Evolutionary conservation across 768 basidiomycete species (phyloP).

Genomic region (Rhodotorula kratochvilovae): DNA sequence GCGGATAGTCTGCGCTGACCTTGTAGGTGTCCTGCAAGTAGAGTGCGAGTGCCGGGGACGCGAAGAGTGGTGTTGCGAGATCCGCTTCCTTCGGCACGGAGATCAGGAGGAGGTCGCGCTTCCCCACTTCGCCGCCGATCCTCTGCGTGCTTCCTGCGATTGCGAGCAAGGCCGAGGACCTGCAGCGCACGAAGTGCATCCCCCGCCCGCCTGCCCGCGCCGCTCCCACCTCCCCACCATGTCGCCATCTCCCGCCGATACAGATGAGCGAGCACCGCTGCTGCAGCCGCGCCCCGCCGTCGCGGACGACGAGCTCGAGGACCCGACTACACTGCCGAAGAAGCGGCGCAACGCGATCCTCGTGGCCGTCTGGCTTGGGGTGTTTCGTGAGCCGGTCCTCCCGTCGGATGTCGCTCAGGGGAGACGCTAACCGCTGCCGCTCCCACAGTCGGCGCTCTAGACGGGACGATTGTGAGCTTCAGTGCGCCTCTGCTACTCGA

Average conservation of each 20-base stretch:
- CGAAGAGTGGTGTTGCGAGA: too few species aligned
- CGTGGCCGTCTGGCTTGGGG: conserved; percentile 26
- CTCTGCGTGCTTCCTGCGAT: too few species aligned
- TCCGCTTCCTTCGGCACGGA: too few species aligned
- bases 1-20: too few species aligned
- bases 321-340: conserved; percentile 30
- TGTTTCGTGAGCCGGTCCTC: conserved; percentile 11
- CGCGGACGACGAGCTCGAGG: neutral
- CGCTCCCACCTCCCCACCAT: neutral
- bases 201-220: too few species aligned
- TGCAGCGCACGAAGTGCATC: too few species aligned
- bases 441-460: conserved; percentile 9
- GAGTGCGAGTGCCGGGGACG: too few species aligned
- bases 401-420: too few species aligned
- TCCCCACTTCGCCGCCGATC: too few species aligned
- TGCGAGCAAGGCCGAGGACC: too few species aligned
- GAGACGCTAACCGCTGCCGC: neutral
- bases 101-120: too few species aligned
- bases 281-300: neutral
- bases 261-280: conserved; percentile 7
- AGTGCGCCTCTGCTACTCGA: neutral
- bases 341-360: conserved; percentile 18
- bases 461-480: conserved; percentile 8
- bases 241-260: neutral
- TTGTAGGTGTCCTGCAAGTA: too few species aligned